These are phyloP conservation scores for Cercospora janseana DNA, from an alignment of 2,329 filamentous ascomycete genomes.

Conservation along the genomic window DNA sequence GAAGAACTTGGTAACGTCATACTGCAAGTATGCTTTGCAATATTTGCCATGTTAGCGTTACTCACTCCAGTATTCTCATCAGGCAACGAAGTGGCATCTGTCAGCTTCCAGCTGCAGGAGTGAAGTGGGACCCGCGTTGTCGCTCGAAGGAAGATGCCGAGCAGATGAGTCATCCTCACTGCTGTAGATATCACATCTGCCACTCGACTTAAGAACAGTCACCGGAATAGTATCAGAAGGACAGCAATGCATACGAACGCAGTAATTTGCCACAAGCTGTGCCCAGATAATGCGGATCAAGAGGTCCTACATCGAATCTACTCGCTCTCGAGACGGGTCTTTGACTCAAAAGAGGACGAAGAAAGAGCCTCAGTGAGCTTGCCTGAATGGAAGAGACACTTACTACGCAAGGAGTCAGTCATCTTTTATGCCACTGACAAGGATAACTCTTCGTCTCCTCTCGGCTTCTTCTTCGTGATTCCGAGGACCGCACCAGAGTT, in stretches of 20 bases:
- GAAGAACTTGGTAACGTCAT: no score
- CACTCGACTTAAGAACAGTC: background rate
- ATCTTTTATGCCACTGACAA: background rate
- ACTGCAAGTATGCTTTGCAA: no score
- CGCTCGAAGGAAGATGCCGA: background rate
- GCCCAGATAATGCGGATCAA: background rate
- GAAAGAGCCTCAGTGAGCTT: background rate
- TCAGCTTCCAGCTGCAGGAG: no score
- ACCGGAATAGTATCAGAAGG: background rate
- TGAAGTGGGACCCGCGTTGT: background rate
- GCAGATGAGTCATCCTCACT: background rate
- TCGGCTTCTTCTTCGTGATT: constrained; percentile 6
- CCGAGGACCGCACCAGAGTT: constrained; percentile 10
- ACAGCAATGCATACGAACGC: background rate
- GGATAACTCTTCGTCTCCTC: background rate
- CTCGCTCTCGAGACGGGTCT: background rate
- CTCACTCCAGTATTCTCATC: no score
- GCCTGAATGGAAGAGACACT: background rate
- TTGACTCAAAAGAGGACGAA: background rate
- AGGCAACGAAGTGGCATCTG: no score
- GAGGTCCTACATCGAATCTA: background rate
- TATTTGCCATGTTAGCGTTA: no score
- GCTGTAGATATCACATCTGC: background rate
- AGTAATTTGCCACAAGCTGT: background rate
- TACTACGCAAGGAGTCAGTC: background rate